phyloP scores from a whole-genome alignment of 495 filamentous ascomycete species.

The Daldinia loculata region DNA sequence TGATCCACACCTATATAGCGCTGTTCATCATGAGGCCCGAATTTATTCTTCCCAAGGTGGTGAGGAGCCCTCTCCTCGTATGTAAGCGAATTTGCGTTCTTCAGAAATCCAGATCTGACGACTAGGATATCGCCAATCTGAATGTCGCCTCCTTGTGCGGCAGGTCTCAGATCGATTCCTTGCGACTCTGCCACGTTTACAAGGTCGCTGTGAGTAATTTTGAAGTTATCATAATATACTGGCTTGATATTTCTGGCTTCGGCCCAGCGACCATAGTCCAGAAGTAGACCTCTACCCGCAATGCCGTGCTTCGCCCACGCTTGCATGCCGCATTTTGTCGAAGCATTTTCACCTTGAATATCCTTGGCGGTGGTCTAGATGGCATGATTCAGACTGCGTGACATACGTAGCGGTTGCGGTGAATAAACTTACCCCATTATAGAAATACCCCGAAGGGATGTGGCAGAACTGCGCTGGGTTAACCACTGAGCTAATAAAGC shows the following conservation, averaged over 20 bases:
- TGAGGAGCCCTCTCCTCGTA: conserved; percentile 51
- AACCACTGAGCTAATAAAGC: neutral
- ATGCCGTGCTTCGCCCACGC: conserved; percentile 49
- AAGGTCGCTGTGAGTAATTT: conserved; percentile 64
- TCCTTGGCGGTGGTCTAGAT: conserved; percentile 50
- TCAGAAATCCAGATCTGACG: conserved; percentile 68
- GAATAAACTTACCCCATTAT: conserved; percentile 55
- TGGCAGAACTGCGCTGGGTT: conserved; percentile 49
- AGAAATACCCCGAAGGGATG: conserved; percentile 54
- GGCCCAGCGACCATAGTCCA: conserved; percentile 50
- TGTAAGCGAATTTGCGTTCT: conserved; percentile 53
- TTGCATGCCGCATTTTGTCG: conserved; percentile 42
- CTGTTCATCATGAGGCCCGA: conserved; percentile 54
- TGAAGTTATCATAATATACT: conserved; percentile 53
- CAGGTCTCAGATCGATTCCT: conserved; percentile 51
- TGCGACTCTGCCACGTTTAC: conserved; percentile 25
- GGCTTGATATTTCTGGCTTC: conserved; percentile 55
- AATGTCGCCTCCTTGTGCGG: conserved; percentile 68
- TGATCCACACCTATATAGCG: conserved; percentile 67
- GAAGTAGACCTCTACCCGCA: conserved; percentile 60
- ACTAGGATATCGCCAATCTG: conserved; percentile 69
- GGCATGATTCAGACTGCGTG: neutral
- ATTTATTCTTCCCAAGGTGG: conserved; percentile 36
- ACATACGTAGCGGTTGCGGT: neutral
- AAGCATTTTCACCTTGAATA: conserved; percentile 33